Base-by-base conservation (phyloP, 2,329 filamentous ascomycete genomes). In the Shiraia sp. region DNA sequence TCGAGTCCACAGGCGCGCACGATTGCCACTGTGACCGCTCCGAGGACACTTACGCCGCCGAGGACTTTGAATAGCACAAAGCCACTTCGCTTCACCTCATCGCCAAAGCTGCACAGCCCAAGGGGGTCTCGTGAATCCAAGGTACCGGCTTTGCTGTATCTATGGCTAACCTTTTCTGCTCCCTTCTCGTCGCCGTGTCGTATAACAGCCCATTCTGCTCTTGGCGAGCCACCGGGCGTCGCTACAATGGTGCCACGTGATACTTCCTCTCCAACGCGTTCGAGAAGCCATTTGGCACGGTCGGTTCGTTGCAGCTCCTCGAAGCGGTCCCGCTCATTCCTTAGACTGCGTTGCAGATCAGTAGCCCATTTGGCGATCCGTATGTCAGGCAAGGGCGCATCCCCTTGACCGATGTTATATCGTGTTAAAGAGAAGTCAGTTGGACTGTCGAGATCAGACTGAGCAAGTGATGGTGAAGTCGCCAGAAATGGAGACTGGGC, bases 301-400 rank as follows among this genome's bases (percentile, higher is more conserved):
- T 90, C 82, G 15, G 76, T 79, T 15, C 78, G 59, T 26, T 71
- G 75, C 0, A 88, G 71, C 6, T 78, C 73, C 47, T 87, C 83
- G 47, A 85, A 91, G 51, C 82, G 75, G 19, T 81, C 79, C n/a
- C 83, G 79, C 64, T 93, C 89, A 43, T 85, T 85, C 19, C 83
- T 79, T 1, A 93, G 74, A 58, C 86, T 89, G 41, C 82, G 81
- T 63, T 95, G 88, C 0, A 95, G 75, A 55, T 93, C 87, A 6
- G 83, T 79, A 0, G 90, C 89, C 90, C 90, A 95, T 60, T 86
- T 87, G 2, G 85, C 87, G 13, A 95, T 76, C 6, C 85, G 79
- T n/a, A 92, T 77, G 51, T 86, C 82, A 10, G 82, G 81, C 29
- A 84, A 70, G 6, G 74, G 75, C 53, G 86, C 81, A 58, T 86